Evolutionary conservation across 1,139 yeast species (phyloP), one percentile per base, ranked within the genome.

Genomic region (Geotrichum bryndzae): DNA sequence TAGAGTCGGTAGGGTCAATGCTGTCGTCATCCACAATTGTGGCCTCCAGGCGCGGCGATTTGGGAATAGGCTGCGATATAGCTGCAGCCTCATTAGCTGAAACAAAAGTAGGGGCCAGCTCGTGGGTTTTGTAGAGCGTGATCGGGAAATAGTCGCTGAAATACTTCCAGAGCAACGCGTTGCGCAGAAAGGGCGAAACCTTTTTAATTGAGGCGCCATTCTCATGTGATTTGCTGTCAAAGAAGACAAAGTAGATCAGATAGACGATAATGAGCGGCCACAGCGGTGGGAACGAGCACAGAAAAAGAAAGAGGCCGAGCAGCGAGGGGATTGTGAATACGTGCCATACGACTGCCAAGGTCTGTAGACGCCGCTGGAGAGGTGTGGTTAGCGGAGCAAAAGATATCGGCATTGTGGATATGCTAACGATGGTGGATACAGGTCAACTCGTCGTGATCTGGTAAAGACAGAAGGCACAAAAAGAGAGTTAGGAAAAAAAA

Each of bases 121-220:
- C 89, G 15, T 80, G 80, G 0, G 92, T 81, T 70, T 87, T 89
- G 73, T 86, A 87, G n/a, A 90, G 78, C 1, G 76, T 75, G 22
- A 94, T 84, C 0, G 98, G 98, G 74, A 88, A 94, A 74, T 91
- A 94, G 56, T 80, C 78, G 50, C 86, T 87, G 73, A 88, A 90
- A 77, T 85, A 82, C 63, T 80, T 82, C 95, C 96, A 92, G n/a
- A 87, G 68, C 2, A 76, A 70, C 54, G 84, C 71, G 51, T 83
- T 81, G 65, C 90, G 80, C 72, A 89, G 79, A 78, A 84, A 78
- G 3, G 77, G 75, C 1, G 90, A 84, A 54, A 81, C 79, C 52
- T 95, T 74, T 63, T 81, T 77, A 6, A 82, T 81, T 0, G 83
- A 87, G 25, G 82, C 80, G 1, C 97, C 97, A 69, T 88, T 86